These are phyloP conservation scores for Alectoria sarmentosa DNA, from an alignment of 495 filamentous ascomycete species.

Conservation along the genomic window DNA sequence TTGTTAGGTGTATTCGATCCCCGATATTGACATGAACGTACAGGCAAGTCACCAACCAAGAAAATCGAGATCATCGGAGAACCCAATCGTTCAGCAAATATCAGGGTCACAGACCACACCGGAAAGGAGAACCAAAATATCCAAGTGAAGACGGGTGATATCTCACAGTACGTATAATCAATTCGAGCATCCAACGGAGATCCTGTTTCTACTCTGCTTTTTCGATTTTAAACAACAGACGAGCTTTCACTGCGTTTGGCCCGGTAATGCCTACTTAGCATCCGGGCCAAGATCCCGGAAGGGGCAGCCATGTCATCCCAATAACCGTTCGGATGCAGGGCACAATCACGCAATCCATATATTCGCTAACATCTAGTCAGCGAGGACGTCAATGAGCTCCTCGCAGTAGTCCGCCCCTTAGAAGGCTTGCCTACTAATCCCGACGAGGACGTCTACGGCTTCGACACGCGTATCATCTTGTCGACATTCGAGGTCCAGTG, in stretches of 20 bases:
- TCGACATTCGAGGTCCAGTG: slow-evolving; percentile 21
- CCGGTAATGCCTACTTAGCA: neutral
- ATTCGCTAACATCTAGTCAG: neutral
- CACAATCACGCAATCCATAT: neutral
- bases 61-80: slow-evolving; percentile 22
- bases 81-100: slow-evolving; percentile 19
- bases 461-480: slow-evolving; percentile 16
- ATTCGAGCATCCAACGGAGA: neutral
- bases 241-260: neutral
- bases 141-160: slow-evolving; percentile 14
- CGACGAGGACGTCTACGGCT: slow-evolving; percentile 18
- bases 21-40: neutral
- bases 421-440: slow-evolving; percentile 16
- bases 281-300: neutral
- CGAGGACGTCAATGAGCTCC: slow-evolving; percentile 20
- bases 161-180: slow-evolving; percentile 5
- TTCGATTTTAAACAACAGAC: neutral
- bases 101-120: slow-evolving; percentile 17
- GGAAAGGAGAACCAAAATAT: slow-evolving; percentile 17
- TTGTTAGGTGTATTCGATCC: too few relatives aligned
- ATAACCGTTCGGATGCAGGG: neutral
- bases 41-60: slow-evolving; percentile 9
- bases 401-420: slow-evolving; percentile 6
- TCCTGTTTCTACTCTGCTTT: neutral
- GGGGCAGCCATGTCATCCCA: neutral